Conservation (phyloP, 2,329 filamentous ascomycete genomes). For the Knufia petricola region DNA sequence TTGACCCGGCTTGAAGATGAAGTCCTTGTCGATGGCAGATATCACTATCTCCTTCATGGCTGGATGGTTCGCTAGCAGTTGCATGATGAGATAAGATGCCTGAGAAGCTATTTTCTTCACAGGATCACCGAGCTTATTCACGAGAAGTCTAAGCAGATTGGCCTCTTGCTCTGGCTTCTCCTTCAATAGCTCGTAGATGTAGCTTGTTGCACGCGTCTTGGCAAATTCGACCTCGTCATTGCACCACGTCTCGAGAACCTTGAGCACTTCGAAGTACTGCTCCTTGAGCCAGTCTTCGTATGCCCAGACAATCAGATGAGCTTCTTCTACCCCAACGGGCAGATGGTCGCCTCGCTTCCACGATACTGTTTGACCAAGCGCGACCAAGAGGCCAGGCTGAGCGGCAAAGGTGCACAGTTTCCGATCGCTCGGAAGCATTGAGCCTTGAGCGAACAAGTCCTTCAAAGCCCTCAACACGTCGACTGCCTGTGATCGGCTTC, state of each 20-base stretch:
- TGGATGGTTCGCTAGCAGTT: slow-evolving; percentile 79
- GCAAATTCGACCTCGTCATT: slow-evolving; percentile 94
- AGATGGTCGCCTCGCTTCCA: slow-evolving; percentile 65
- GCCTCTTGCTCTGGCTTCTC: slow-evolving; percentile 97
- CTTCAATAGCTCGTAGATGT: slow-evolving; percentile 81
- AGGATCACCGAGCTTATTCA: slow-evolving; percentile 94
- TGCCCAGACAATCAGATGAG: slow-evolving; percentile 76
- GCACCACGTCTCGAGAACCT: slow-evolving; percentile 85
- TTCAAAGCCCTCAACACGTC: slow-evolving; percentile 88
- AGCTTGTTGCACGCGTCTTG: slow-evolving; percentile 75
- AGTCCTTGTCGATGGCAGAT: slow-evolving; percentile 73
- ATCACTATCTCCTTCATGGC: slow-evolving; percentile 89
- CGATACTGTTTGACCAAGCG: slow-evolving; percentile 37
- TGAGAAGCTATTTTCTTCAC: slow-evolving; percentile 93
- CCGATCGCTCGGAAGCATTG: slow-evolving; percentile 70
- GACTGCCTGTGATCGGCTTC: slow-evolving; percentile 84
- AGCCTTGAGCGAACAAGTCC: slow-evolving; percentile 84
- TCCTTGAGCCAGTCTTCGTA: slow-evolving; percentile 95
- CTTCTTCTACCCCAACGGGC: slow-evolving; percentile 62
- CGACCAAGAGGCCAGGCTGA: slow-evolving; percentile 65
- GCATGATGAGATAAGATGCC: slow-evolving; percentile 85
- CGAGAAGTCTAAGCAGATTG: slow-evolving; percentile 78
- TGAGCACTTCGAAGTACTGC: slow-evolving; percentile 85
- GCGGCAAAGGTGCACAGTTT: slow-evolving; percentile 69
- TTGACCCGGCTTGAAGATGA: slow-evolving; percentile 79